Percentiles rank a stretch among this genome's conserved stretches.
phyloP scores from a whole-genome alignment of 73 alveolate genomes.

The Effrenium voratum region DNA sequence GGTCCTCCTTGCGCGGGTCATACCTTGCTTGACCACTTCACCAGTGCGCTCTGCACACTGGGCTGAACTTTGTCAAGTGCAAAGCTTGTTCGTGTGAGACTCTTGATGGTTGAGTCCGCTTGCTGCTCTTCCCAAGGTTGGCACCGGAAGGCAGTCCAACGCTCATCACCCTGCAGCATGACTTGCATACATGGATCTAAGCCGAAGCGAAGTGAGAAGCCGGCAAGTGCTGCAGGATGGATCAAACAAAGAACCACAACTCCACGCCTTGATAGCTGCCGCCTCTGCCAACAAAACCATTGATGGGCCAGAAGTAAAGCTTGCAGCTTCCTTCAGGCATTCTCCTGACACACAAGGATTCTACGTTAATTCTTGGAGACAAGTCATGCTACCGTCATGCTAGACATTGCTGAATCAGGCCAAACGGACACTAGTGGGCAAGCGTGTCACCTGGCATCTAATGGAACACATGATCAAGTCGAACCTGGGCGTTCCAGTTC shows the following conservation, averaged over 20 bases:
- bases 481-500: constrained; percentile 68
- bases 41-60: background rate
- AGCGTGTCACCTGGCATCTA: background rate
- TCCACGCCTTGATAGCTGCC: constrained; percentile 43
- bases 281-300: constrained; percentile 61
- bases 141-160: constrained; percentile 79
- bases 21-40: background rate
- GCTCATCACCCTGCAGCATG: constrained; percentile 54
- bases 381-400: no score
- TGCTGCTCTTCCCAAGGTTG: no score
- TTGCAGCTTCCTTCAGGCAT: constrained; percentile 79
- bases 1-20: constrained; percentile 86
- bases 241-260: background rate
- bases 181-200: background rate
- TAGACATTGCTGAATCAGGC: background rate
- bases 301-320: constrained; percentile 68
- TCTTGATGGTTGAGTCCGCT: background rate
- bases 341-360: constrained; percentile 66
- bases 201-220: background rate
- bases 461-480: background rate
- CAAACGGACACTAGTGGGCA: background rate
- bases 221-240: background rate
- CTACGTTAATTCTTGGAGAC: no score
- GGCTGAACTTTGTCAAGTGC: background rate
- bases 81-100: background rate